Evolutionary conservation across 2,329 filamentous ascomycete species (phyloP), one percentile per base, ranked within the genome.

Genomic region (Dryadomyces sulphureus): DNA sequence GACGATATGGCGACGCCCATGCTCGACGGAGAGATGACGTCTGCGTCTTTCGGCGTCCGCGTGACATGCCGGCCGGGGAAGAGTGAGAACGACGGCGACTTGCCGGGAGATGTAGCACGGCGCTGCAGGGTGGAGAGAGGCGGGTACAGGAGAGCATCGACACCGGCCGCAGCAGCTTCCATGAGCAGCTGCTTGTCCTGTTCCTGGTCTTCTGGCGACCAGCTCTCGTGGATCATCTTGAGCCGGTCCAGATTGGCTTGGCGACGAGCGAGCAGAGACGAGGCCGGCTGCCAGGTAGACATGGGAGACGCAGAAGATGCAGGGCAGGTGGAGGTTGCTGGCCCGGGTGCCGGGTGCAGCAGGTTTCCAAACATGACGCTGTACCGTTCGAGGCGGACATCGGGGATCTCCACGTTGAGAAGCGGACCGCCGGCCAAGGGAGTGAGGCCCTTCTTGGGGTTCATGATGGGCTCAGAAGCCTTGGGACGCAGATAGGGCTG

Each of bases 281-380:
- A 59, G 6, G 60, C 57, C 5, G 54, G 48, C 50, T 57, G 53
- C 38, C 46, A 51, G 43, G 46, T n/a, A n/a, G n/a, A n/a, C n/a
- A n/a, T n/a, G n/a, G n/a, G n/a, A n/a, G n/a, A n/a, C n/a, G n/a
- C 52, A 20, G 24, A n/a, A 21, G 25, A 22, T 11, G 7, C 19
- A 39, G 11, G 19, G 25, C 5, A 14, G 7, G 2, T 20, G 9
- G 34, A 16, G 5, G 20, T 7, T 12, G 21, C 21, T 20, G 36
- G 5, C 48, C 49, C 30, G 61, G 60, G 7, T n/a, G n/a, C n/a
- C n/a, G n/a, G n/a, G 61, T 60, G 73, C 22, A 94, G 65, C 7
- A 95, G 69, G 34, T 75, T 75, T 46, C 81, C 78, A 57, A 96
- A 95, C 89, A 95, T 95, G 53, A 95, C 75, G 54, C 88, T 94